phyloP scores from a whole-genome alignment of 495 filamentous ascomycete genomes.

The Penicillium subrubescens region DNA sequence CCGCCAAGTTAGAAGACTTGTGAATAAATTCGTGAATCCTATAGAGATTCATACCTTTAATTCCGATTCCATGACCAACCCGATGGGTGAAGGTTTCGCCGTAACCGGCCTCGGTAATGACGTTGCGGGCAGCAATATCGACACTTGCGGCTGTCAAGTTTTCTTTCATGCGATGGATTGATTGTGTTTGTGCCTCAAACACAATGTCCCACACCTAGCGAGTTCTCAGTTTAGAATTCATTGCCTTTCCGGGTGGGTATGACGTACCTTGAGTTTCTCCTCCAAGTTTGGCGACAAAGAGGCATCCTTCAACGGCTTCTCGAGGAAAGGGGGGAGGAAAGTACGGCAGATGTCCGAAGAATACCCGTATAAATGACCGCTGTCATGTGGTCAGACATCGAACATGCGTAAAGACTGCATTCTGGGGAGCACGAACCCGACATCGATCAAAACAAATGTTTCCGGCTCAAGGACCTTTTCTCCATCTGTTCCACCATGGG shows the following conservation, averaged over 20 bases:
- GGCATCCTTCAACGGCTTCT: constrained; percentile 17
- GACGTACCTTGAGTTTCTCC: constrained; percentile 44
- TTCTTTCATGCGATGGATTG: constrained; percentile 42
- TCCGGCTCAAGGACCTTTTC: constrained; percentile 48
- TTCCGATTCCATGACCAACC: constrained; percentile 58
- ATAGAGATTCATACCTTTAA: constrained; percentile 40
- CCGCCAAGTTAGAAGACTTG: not conserved
- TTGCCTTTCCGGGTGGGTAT: not conserved
- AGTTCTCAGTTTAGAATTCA: not conserved
- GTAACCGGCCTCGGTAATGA: constrained; percentile 55
- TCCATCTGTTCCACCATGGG: constrained; percentile 56
- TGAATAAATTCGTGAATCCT: too few species aligned
- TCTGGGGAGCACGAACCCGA: constrained; percentile 39
- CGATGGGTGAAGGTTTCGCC: constrained; percentile 57
- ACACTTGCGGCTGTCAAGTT: constrained; percentile 51
- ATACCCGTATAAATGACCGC: constrained; percentile 57
- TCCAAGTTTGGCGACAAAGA: constrained; percentile 21
- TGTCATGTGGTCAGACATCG: constrained; percentile 21
- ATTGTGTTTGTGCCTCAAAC: constrained; percentile 51
- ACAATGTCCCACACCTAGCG: constrained; percentile 51
- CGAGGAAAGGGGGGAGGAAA: constrained; percentile 49
- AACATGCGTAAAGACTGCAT: not conserved
- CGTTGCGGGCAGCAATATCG: constrained; percentile 53
- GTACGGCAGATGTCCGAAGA: constrained; percentile 60
- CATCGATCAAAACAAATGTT: constrained; percentile 58